Evolutionary conservation across 306 rosid species (phyloP), one percentile per base, ranked within the genome.

Genomic region (Trifolium fragiferum): DNA sequence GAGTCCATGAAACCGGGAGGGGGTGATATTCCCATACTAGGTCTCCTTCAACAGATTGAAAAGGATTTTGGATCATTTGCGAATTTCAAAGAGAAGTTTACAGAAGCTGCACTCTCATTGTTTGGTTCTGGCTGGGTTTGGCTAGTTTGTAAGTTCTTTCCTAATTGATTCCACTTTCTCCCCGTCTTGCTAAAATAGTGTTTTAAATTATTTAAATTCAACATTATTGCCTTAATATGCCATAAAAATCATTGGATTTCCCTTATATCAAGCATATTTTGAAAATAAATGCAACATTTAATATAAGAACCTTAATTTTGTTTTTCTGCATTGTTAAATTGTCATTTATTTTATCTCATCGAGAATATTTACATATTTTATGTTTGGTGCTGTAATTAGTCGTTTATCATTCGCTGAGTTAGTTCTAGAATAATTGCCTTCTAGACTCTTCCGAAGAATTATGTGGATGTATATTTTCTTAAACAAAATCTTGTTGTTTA

Each of bases 101-200:
- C 64, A 53, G 89, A 79, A 79, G 85, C 92, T 57, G 88, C 97
- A 27, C 89, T 88, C 64, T 65, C 91, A n/a, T 84, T 76, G 51
- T 90, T 92, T 77, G 99, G 99, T 75, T 94, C 99, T 81, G 99
- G 99, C 63, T 92, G 97, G 99, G 96, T 94, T 86, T 94, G 99
- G 99, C 93, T 94, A 80, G 97, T 94, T 71, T 81, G 99, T 94
- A 85, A 91, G 97, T 88, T 79, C 76, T 55, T 76, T 58, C 38
- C 63, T 50, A 30, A 13, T 68, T 49, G 61, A 44, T 16, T 13
- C 43, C 50, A 7, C n/a, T 8, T 1, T 13, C 53, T 55, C 69
- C 50, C 59, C 16, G 4, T 53, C 60, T 20, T 65, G n/a, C 70
- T 18, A 46, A 61, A 62, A n/a, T 58, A 30, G 21, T 66, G 37